A percentile compares a stretch with the other conserved stretches of the same genome.
These are phyloP conservation scores for Candida awuae DNA, from an alignment of 805 yeast genomes.

Conservation along the genomic window DNA sequence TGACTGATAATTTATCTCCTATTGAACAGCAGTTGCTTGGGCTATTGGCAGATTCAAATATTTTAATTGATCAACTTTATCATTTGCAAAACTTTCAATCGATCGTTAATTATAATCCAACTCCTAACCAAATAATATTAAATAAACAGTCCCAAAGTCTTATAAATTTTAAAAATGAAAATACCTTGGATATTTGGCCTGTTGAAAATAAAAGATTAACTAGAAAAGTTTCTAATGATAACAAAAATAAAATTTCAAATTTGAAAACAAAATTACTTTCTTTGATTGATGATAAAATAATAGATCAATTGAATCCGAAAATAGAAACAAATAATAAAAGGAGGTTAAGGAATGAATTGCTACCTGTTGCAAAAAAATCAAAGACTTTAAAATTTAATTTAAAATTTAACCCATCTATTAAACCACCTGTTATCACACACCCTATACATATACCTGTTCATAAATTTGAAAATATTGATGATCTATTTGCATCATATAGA, in stretches of 20 bases:
- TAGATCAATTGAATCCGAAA: not conserved
- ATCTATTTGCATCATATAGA: constrained; percentile 47
- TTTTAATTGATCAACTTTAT: constrained; percentile 47
- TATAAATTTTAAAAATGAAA: constrained; percentile 25
- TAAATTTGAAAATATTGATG: constrained; percentile 33
- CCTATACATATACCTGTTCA: constrained; percentile 51
- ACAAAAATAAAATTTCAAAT: constrained; percentile 16
- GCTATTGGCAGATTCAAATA: constrained; percentile 7
- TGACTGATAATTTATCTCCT: constrained; percentile 7
- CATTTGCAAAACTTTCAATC: constrained; percentile 57
- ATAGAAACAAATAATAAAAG: too few species aligned
- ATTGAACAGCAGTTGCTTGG: constrained; percentile 4
- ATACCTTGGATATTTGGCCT: constrained; percentile 33
- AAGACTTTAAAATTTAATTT: constrained; percentile 2
- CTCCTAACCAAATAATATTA: constrained; percentile 35
- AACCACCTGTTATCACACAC: constrained; percentile 46
- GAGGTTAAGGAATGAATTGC: not conserved
- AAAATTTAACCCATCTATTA: constrained; percentile 30
- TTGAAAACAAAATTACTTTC: constrained; percentile 14
- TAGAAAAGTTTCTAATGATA: constrained; percentile 3
- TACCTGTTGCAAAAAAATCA: not conserved
- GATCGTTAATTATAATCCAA: constrained; percentile 45
- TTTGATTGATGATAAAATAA: constrained; percentile 1
- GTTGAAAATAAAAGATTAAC: constrained; percentile 13
- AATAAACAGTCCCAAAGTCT: constrained; percentile 25